These are phyloP conservation scores for Echites panduratus DNA, from an alignment of 257 asterid genomes.

Conservation along the genomic window DNA sequence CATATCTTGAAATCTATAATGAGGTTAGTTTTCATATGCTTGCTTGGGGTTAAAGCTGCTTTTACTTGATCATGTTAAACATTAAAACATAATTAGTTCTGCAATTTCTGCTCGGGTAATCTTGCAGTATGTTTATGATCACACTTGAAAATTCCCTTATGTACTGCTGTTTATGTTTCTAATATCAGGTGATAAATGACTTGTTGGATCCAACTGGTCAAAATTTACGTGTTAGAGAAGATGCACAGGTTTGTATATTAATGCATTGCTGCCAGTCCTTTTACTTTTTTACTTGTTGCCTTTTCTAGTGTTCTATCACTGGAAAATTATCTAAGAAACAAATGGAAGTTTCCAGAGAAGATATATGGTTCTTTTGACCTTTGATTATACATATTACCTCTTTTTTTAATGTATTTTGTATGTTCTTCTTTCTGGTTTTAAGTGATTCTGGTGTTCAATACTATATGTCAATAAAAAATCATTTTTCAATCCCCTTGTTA, in stretches of 20 bases:
- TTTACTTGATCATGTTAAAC: background rate
- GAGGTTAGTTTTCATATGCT: slow-evolving; percentile 57
- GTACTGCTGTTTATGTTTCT: slow-evolving; percentile 3
- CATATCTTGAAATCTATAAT: slow-evolving; percentile 93
- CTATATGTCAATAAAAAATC: background rate
- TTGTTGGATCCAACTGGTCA: slow-evolving; percentile 98
- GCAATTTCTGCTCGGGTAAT: slow-evolving; percentile 5
- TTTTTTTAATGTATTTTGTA: background rate
- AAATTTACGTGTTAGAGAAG: slow-evolving; percentile 96
- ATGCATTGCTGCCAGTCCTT: slow-evolving; percentile 4
- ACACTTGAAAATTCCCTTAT: background rate
- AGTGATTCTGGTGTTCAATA: background rate
- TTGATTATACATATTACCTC: background rate
- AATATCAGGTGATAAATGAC: slow-evolving; percentile 84
- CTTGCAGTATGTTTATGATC: slow-evolving; percentile 6
- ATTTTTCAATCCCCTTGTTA: background rate
- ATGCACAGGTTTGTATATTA: slow-evolving; percentile 65
- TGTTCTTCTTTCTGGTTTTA: background rate
- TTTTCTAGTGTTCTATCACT: background rate
- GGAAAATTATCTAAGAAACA: background rate
- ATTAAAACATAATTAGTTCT: background rate
- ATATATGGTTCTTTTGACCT: background rate
- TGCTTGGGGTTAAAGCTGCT: background rate
- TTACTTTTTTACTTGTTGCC: slow-evolving; percentile 10
- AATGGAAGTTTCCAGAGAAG: background rate